Conservation (phyloP, 225 moss, liverwort and hornwort genomes). For the Pleurozium schreberi region DNA sequence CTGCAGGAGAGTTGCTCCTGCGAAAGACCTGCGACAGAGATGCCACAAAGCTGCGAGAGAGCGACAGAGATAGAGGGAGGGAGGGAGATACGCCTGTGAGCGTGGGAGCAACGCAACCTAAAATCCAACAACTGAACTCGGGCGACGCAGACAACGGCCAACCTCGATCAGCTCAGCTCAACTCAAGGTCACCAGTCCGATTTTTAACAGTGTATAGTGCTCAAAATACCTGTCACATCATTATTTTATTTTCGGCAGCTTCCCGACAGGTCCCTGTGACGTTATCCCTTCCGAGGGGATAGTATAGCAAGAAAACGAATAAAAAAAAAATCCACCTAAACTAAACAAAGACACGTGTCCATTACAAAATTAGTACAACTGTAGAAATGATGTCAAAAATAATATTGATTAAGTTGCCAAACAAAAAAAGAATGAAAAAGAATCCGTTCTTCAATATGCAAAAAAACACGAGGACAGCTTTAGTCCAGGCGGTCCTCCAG, state of each 20-base stretch:
- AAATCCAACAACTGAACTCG: neutral
- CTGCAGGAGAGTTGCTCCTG: neutral
- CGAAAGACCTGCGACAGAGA: neutral
- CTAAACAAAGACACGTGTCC: neutral
- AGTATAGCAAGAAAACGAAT: neutral
- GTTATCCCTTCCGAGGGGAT: neutral
- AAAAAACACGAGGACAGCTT: neutral
- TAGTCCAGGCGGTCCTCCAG: neutral
- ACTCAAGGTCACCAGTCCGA: neutral
- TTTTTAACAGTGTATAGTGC: neutral
- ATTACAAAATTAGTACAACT: neutral
- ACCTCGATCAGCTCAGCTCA: neutral
- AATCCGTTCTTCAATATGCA: neutral
- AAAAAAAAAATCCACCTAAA: neutral
- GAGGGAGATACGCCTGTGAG: neutral
- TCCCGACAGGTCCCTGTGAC: neutral
- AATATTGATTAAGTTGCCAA: neutral
- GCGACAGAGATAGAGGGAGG: neutral
- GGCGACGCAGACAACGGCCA: neutral
- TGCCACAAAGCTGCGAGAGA: neutral
- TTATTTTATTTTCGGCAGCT: neutral
- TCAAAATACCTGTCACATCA: neutral
- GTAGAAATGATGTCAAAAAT: no score
- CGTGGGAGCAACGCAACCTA: neutral
- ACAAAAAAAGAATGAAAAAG: neutral